Percentiles rank a stretch among this genome's conserved stretches.
These are phyloP conservation scores for Coleophoma crateriformis DNA, from an alignment of 2,329 filamentous ascomycete genomes.

Conservation along the genomic window DNA sequence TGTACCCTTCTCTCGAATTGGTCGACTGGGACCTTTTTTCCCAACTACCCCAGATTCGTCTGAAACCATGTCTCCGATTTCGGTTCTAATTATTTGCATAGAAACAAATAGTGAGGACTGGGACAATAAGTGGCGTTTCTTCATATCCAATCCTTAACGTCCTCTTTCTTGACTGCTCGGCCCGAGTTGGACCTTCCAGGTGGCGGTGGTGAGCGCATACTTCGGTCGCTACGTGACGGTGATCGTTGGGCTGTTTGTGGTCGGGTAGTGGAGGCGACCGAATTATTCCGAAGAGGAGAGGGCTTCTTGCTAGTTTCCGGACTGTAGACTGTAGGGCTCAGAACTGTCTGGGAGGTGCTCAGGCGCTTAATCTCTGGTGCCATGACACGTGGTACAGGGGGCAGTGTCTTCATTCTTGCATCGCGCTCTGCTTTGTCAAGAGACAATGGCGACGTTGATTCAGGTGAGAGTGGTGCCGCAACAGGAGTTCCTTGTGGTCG, in stretches of 20 bases:
- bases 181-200: background rate
- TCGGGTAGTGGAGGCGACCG: background rate
- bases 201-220: background rate
- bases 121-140: background rate
- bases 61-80: too few relatives aligned
- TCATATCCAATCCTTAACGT: background rate
- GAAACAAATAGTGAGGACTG: too few relatives aligned
- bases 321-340: constrained; percentile 47
- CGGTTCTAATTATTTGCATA: too few relatives aligned
- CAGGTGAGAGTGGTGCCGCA: background rate
- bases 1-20: too few relatives aligned
- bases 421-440: constrained; percentile 3
- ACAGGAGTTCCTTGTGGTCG: constrained; percentile 4
- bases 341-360: constrained; percentile 21
- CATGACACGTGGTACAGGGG: constrained; percentile 11
- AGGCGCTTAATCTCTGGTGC: constrained; percentile 19
- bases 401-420: constrained; percentile 11
- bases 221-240: background rate
- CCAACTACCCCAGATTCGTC: too few relatives aligned
- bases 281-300: background rate
- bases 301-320: constrained; percentile 30
- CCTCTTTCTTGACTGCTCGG: background rate
- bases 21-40: too few relatives aligned
- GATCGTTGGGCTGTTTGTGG: background rate
- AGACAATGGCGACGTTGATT: constrained; percentile 6